These are phyloP conservation scores for Calonectria fujianensis DNA, from an alignment of 2,329 filamentous ascomycete genomes.

Conservation along the genomic window DNA sequence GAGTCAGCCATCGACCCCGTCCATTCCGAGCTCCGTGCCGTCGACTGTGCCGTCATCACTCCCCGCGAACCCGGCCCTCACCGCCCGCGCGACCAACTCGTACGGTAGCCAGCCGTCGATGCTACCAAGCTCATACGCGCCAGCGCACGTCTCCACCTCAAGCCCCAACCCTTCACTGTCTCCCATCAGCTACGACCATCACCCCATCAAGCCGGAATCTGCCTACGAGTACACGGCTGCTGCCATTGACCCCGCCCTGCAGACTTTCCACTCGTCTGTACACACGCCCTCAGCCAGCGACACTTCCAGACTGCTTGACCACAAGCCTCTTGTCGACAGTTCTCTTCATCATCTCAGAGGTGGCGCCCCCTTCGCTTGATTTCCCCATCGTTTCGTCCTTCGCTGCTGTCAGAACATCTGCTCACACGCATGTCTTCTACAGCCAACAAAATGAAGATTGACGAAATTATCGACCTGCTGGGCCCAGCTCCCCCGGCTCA, in stretches of 20 bases:
- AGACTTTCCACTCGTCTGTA: constrained; percentile 60
- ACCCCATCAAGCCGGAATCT: constrained; percentile 61
- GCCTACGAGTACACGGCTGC: constrained; percentile 74
- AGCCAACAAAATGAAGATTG: constrained; percentile 78
- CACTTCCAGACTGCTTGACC: constrained; percentile 52
- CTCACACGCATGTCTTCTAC: constrained; percentile 57
- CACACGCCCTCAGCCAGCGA: constrained; percentile 42
- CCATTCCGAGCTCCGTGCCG: constrained; percentile 55
- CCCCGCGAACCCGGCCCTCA: constrained; percentile 50
- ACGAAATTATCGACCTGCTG: constrained; percentile 80
- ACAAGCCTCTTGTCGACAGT: constrained; percentile 56
- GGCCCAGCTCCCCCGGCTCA: constrained; percentile 76
- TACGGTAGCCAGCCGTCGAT: constrained; percentile 69
- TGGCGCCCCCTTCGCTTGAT: constrained; percentile 66
- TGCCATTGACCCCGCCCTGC: constrained; percentile 81
- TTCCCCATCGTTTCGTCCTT: constrained; percentile 54
- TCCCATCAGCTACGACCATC: constrained; percentile 59
- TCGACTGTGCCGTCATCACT: constrained; percentile 50
- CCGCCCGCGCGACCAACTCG: constrained; percentile 60
- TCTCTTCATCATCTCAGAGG: constrained; percentile 70
- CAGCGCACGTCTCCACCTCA: constrained; percentile 58
- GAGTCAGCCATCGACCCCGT: constrained; percentile 59
- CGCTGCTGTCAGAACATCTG: constrained; percentile 56
- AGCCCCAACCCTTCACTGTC: constrained; percentile 58
- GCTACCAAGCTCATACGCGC: constrained; percentile 65